Evolutionary conservation across 495 filamentous ascomycete species (phyloP).

Genomic region (Neurospora intermedia): DNA sequence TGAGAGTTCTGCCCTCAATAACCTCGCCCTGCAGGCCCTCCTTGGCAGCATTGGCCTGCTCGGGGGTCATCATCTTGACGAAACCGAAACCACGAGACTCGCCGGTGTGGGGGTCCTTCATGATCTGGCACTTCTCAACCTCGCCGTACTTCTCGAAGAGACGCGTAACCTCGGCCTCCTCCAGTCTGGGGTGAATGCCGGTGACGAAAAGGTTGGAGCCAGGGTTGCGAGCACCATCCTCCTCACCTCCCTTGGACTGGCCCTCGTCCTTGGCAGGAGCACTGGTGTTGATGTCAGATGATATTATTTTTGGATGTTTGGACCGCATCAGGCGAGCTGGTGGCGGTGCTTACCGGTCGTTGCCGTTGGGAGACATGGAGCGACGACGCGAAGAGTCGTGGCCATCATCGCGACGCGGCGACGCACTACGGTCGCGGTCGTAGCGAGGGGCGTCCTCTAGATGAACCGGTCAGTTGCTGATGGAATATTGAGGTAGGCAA

Average conservation of each 20-base stretch:
- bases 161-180: conserved; percentile 80
- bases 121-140: conserved; percentile 98
- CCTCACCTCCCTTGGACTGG: conserved; percentile 46
- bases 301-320: conserved; percentile 22
- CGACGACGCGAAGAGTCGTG: conserved; percentile 58
- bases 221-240: conserved; percentile 75
- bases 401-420: conserved; percentile 69
- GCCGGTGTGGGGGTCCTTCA: conserved; percentile 95
- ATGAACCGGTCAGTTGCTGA: conserved; percentile 8
- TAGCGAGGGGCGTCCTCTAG: conserved; percentile 69
- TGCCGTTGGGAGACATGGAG: conserved; percentile 62
- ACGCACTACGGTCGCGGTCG: conserved; percentile 77
- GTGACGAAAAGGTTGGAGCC: conserved; percentile 99
- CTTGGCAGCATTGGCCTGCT: conserved; percentile 92
- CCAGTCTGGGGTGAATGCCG: conserved; percentile 90
- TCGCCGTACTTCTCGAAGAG: conserved; percentile 98
- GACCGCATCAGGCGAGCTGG: conserved; percentile 23
- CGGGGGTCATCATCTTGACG: conserved; percentile 93
- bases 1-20: conserved; percentile 89
- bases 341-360: conserved; percentile 56
- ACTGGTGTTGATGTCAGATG: conserved; percentile 11
- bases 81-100: conserved; percentile 99
- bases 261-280: conserved; percentile 22
- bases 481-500: neutral
- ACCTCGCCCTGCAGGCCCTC: conserved; percentile 91